These are phyloP conservation scores for Aotearoamyces nothofagi DNA, from an alignment of 2,329 filamentous ascomycete genomes.

Conservation along the genomic window DNA sequence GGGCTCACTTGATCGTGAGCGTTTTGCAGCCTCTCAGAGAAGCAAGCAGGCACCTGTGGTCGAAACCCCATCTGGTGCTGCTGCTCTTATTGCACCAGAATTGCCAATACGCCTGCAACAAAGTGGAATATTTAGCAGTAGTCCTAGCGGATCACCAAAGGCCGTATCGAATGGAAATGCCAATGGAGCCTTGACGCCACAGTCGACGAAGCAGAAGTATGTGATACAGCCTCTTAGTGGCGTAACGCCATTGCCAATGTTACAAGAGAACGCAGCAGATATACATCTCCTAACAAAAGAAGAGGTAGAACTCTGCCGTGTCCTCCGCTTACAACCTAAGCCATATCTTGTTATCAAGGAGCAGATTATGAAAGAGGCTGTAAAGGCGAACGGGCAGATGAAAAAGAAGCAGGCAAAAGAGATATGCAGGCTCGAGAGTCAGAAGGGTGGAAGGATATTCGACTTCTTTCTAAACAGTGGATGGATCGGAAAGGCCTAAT, in stretches of 20 bases:
- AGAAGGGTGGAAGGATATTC: constrained; percentile 75
- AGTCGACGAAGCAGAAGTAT: constrained; percentile 31
- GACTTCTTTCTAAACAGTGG: constrained; percentile 90
- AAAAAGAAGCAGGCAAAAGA: constrained; percentile 93
- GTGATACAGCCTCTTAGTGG: constrained; percentile 31
- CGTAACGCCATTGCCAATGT: constrained; percentile 25
- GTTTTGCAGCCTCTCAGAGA: constrained; percentile 56
- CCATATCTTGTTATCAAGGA: constrained; percentile 93
- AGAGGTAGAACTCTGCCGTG: constrained; percentile 74
- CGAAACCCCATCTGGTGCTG: constrained; percentile 61
- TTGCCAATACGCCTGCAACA: constrained; percentile 45
- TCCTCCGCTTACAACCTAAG: constrained; percentile 77
- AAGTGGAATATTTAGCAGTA: constrained; percentile 8
- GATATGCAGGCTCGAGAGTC: constrained; percentile 68
- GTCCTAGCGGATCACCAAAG: constrained; percentile 2
- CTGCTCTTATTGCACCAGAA: constrained; percentile 64
- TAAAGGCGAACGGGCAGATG: constrained; percentile 72
- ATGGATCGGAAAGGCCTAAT: constrained; percentile 80
- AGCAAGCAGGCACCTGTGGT: constrained; percentile 46
- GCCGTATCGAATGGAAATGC: constrained; percentile 28
- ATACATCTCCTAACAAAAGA: constrained; percentile 73
- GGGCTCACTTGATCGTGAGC: constrained; percentile 71
- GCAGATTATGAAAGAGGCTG: constrained; percentile 74
- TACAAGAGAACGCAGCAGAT: constrained; percentile 55
- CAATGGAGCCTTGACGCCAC: constrained; percentile 21